Percentiles rank a stretch among this genome's conserved stretches.
phyloP scores from a whole-genome alignment of 345 rosid species.

The Turritis glabra region DNA sequence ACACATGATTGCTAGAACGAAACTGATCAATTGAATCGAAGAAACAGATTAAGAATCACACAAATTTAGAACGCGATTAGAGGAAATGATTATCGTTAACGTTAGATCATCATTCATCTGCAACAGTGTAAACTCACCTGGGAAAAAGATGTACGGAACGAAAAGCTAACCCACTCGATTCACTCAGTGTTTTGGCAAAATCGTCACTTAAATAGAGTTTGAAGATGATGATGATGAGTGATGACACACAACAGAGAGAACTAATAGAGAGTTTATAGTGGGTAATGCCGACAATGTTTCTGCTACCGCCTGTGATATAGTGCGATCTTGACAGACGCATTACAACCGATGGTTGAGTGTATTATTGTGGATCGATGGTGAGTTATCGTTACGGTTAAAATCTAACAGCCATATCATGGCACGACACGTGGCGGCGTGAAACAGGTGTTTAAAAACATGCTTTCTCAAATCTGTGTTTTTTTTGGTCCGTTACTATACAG shows the following conservation, averaged over 20 bases:
- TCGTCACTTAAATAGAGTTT: not conserved
- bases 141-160: constrained; percentile 4
- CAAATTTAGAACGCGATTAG: not conserved
- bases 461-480: not conserved
- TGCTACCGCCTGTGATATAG: constrained; percentile 27
- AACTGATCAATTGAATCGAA: not conserved
- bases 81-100: not conserved
- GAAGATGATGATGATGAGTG: not conserved
- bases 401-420: not conserved
- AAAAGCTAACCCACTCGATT: not conserved
- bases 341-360: not conserved
- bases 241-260: too few relatives aligned
- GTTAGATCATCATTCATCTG: not conserved
- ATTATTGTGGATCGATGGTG: not conserved
- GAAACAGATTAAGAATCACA: not conserved
- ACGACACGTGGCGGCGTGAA: not conserved
- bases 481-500: not conserved
- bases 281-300: constrained; percentile 8
- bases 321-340: constrained; percentile 13
- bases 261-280: not conserved
- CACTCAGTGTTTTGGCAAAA: too few relatives aligned
- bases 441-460: not conserved
- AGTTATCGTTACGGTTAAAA: not conserved
- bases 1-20: not conserved
- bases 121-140: constrained; percentile 23